These are phyloP conservation scores for Roridomyces roridus DNA, from an alignment of 768 basidiomycete genomes.

Conservation along the genomic window DNA sequence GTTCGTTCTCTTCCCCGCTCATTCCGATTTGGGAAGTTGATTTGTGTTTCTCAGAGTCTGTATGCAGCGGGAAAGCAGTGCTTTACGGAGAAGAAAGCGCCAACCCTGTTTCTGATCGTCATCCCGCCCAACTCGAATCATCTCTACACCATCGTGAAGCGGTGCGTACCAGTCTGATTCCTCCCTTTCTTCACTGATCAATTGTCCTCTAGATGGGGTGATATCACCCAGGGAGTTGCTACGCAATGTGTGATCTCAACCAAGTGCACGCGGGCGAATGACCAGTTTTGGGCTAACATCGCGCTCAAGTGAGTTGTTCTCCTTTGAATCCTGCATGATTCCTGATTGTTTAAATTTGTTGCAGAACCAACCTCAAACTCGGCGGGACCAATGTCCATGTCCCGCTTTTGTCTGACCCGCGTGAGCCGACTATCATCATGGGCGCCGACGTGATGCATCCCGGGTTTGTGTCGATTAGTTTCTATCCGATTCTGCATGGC, in stretches of 20 bases:
- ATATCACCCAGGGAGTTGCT: conserved; percentile 69
- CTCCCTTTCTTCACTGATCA: conserved; percentile 35
- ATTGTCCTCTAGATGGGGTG: conserved; percentile 65
- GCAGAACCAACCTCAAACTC: conserved; percentile 82
- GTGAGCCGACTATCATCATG: too few relatives aligned
- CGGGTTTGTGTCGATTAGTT: too few relatives aligned
- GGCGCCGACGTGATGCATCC: conserved; percentile 35
- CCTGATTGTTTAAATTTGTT: not conserved
- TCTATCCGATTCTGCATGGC: too few relatives aligned
- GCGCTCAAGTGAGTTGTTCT: conserved; percentile 67
- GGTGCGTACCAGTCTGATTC: conserved; percentile 64
- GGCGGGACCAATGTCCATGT: conserved; percentile 83
- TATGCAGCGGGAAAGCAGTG: conserved; percentile 53
- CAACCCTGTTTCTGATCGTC: conserved; percentile 67
- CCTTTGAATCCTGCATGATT: not conserved
- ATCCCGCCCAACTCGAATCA: conserved; percentile 79
- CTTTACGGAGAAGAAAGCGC: conserved; percentile 44
- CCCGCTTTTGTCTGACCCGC: conserved; percentile 66
- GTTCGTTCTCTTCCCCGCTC: conserved; percentile 40
- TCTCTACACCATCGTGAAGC: conserved; percentile 78
- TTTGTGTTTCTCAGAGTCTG: conserved; percentile 47
- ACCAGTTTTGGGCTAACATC: conserved; percentile 84
- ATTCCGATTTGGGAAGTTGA: too few relatives aligned
- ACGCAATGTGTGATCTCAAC: conserved; percentile 78
- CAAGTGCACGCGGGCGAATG: conserved; percentile 69